Evolutionary conservation across 1,139 yeast species (phyloP), one percentile per base, ranked within the genome.

Genomic region (Taphrina flavorubra): DNA sequence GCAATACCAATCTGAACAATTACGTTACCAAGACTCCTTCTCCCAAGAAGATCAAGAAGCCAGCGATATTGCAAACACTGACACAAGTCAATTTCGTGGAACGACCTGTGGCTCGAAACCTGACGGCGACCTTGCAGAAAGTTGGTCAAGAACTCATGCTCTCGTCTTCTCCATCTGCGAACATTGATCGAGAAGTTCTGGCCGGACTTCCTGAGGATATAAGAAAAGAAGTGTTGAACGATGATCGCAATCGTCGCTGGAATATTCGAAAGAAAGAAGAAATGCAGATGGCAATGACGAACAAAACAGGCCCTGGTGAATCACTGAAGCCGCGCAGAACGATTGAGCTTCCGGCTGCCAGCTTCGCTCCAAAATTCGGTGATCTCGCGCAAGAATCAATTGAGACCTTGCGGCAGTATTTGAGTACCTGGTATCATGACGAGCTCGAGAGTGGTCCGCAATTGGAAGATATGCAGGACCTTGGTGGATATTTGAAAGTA

Each of bases 401-500:
- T 1, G 39, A 42, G 18, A 6, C 42, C 18, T 34, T 58, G 39
- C 39, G 51, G 14, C 20, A 11, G n/a, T 44, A 60, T 20, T 37
- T 60, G 56, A 47, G 47, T 14, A 49, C 44, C 11, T 60, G 65
- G 65, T 47, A 47, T 37, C 25, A 31, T 1, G 65, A 60, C n/a
- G 34, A 25, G 18, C 37, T 18, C 8, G 80, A 70, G 11, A 58
- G 78, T 40, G 89, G 89, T 0, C 92, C 92, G 0, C 87, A 86
- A 73, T 74, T 73, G 2, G 87, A 83, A 46, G 94, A 88, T 74
- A 77, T 86, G 2, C 72, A 61, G 13, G 70, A 70, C 31, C 73
- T 78, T 20, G 74, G 69, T 40, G 62, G 59, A 13, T 78, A 72
- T 63, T 53, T 78, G 40, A n/a, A 16, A 13, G 39, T 62, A 13